Percentiles rank a stretch among this genome's conserved stretches.
phyloP scores from a whole-genome alignment of 495 filamentous ascomycete genomes.

The Cairneyella variabilis region DNA sequence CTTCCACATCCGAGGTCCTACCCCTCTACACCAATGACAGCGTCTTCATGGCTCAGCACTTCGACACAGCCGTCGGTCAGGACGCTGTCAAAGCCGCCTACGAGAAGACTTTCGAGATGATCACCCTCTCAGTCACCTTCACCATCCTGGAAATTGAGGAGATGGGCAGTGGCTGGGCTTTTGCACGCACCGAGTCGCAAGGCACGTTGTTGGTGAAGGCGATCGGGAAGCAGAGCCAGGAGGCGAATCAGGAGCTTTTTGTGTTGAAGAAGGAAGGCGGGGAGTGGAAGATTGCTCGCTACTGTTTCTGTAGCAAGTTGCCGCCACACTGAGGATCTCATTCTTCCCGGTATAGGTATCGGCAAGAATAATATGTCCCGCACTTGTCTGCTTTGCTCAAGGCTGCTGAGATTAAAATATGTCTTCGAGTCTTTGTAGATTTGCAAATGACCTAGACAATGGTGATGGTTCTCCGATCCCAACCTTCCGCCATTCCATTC shows the following conservation, averaged over 20 bases:
- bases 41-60: constrained; percentile 10
- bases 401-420: too few relatives aligned
- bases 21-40: neutral
- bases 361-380: too few relatives aligned
- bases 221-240: neutral
- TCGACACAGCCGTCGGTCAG: constrained; percentile 1
- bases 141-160: constrained; percentile 6
- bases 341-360: too few relatives aligned
- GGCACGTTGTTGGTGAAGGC: neutral
- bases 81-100: neutral
- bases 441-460: constrained; percentile 6
- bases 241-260: constrained; percentile 8
- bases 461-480: neutral
- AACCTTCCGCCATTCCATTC: neutral
- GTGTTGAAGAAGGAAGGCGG: neutral
- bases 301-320: constrained; percentile 3
- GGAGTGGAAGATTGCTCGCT: constrained; percentile 8
- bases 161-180: neutral
- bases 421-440: too few relatives aligned
- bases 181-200: constrained; percentile 4
- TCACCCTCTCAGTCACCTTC: constrained; percentile 9
- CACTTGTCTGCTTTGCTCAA: too few relatives aligned
- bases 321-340: constrained; percentile 1
- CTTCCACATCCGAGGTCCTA: neutral
- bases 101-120: neutral